Percentiles rank a stretch among this genome's conserved stretches.
phyloP scores from a whole-genome alignment of 805 yeast genomes.

The Sporopachydermia quercuum region DNA sequence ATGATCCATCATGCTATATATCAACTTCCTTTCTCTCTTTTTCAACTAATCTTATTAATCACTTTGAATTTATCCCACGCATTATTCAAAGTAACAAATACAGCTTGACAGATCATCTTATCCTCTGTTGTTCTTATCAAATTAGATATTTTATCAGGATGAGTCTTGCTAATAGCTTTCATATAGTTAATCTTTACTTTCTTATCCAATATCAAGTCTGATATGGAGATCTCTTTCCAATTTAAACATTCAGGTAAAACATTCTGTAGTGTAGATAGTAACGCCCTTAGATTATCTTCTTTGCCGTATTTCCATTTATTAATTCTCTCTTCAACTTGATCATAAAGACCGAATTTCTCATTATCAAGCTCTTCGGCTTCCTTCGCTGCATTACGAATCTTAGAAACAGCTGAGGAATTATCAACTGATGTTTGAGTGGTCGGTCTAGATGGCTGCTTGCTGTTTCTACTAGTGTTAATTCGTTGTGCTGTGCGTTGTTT shows the following conservation, averaged over 20 bases:
- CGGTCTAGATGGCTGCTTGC: conserved; percentile 6
- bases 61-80: conserved; percentile 81
- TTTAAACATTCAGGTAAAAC: conserved; percentile 52
- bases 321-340: conserved; percentile 39
- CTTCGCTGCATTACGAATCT: conserved; percentile 32
- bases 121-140: conserved; percentile 42
- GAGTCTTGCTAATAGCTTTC: conserved; percentile 67
- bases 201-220: conserved; percentile 77
- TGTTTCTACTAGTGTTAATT: conserved; percentile 3
- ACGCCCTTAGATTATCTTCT: conserved; percentile 65
- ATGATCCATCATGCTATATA: not conserved
- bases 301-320: conserved; percentile 58
- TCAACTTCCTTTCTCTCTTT: not conserved
- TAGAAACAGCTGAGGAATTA: conserved; percentile 31
- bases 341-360: conserved; percentile 48
- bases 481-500: conserved; percentile 9
- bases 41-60: conserved; percentile 32
- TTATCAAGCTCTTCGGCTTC: conserved; percentile 34
- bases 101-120: conserved; percentile 74
- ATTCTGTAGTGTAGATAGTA: conserved; percentile 52
- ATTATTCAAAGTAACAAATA: conserved; percentile 66
- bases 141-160: conserved; percentile 69
- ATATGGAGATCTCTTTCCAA: conserved; percentile 52
- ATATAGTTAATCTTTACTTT: conserved; percentile 75
- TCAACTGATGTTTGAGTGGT: conserved; percentile 11